A percentile compares a stretch with the other conserved stretches of the same genome.
Evolutionary conservation across 2,329 filamentous ascomycete genomes (phyloP).

Genomic region (Pseudogymnoascus sp.): DNA sequence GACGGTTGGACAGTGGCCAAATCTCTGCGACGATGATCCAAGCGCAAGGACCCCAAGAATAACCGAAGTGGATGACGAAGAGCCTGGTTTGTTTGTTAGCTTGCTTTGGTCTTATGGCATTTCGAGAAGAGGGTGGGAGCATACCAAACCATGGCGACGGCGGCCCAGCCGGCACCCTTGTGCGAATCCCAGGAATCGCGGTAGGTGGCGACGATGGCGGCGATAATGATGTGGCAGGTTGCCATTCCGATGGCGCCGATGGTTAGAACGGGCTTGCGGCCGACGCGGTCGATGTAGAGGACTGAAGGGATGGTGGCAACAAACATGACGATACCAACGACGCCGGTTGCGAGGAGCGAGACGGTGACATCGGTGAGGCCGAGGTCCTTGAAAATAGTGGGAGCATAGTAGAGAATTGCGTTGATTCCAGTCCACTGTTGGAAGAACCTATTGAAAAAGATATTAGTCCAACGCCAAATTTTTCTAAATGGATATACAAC

Average conservation of each 20-base stretch:
- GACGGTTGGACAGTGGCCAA: constrained; percentile 62
- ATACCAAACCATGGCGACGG: constrained; percentile 59
- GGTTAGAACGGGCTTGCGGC: constrained; percentile 55
- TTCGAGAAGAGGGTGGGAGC: constrained; percentile 53
- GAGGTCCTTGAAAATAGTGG: constrained; percentile 34
- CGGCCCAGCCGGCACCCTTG: constrained; percentile 59
- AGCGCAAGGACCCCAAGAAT: constrained; percentile 65
- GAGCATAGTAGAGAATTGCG: constrained; percentile 38
- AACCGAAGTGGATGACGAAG: constrained; percentile 47
- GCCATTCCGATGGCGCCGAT: constrained; percentile 62
- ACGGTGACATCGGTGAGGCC: constrained; percentile 39
- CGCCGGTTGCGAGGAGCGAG: constrained; percentile 61
- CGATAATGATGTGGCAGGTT: constrained; percentile 63
- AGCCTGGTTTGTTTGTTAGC: not conserved
- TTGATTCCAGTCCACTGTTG: constrained; percentile 45
- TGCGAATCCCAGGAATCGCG: constrained; percentile 52
- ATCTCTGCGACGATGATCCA: constrained; percentile 73
- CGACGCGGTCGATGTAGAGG: constrained; percentile 57
- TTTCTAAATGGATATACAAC: not conserved
- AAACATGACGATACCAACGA: constrained; percentile 66
- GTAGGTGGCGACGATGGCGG: constrained; percentile 59
- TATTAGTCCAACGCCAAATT: not conserved
- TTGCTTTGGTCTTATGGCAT: not conserved
- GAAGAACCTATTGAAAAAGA: constrained; percentile 36
- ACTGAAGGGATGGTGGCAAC: constrained; percentile 60